Conservation (phyloP, 192 early-diverging fungal genomes). For the Coemansia sp. region DNA sequence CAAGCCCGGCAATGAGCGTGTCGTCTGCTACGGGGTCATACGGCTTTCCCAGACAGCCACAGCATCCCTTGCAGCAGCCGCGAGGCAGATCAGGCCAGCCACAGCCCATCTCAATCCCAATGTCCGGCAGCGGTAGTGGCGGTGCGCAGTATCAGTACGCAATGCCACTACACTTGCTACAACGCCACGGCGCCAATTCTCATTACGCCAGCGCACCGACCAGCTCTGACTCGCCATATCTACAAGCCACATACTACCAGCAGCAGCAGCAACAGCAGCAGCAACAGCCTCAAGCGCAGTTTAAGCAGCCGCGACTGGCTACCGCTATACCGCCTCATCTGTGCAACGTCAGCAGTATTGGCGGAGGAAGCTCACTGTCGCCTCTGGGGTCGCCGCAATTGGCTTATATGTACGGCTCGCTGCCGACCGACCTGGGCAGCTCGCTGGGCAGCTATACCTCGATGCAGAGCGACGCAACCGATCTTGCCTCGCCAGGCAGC, state of each 20-base stretch:
- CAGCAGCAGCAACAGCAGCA: too few species aligned
- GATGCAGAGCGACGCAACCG: conserved; percentile 15
- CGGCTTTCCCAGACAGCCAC: not conserved
- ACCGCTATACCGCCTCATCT: conserved; percentile 45
- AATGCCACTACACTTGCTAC: not conserved
- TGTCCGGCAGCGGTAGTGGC: not conserved
- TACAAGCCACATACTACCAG: not conserved
- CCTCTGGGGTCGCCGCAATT: conserved; percentile 7
- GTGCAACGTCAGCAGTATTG: not conserved
- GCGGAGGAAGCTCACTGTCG: not conserved
- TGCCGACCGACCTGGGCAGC: conserved; percentile 9
- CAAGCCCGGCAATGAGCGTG: not conserved
- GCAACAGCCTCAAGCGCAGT: too few species aligned
- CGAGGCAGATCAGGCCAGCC: not conserved
- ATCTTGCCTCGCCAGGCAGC: conserved; percentile 1
- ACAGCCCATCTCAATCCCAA: conserved; percentile 22
- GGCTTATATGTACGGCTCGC: conserved; percentile 11
- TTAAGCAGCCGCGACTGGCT: conserved; percentile 3
- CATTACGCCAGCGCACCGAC: conserved; percentile 11
- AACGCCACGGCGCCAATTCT: not conserved
- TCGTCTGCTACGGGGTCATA: not conserved
- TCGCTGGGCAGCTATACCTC: conserved; percentile 16
- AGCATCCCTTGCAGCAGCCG: not conserved
- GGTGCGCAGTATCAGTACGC: not conserved
- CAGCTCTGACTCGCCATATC: not conserved